phyloP scores from a whole-genome alignment of 208 protist genomes.

The Herpetomonas muscarum region DNA sequence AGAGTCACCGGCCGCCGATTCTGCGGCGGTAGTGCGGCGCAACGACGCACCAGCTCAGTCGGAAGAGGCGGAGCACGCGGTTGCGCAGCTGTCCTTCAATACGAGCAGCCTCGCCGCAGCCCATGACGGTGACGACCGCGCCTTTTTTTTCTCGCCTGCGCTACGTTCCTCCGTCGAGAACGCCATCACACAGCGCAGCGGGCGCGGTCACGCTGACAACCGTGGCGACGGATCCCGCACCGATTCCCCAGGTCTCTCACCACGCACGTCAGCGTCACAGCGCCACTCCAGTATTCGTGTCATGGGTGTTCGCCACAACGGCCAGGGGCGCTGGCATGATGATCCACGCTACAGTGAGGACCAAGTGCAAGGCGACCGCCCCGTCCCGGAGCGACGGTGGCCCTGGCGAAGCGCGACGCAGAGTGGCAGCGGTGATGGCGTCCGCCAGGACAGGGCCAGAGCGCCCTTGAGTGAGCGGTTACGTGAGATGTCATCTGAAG shows the following conservation, averaged over 20 bases:
- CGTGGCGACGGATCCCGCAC: no score
- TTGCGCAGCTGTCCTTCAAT: not conserved
- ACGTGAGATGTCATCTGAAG: no score
- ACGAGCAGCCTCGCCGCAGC: not conserved
- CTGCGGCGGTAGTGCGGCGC: no score
- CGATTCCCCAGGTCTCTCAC: not conserved
- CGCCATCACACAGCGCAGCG: conserved; percentile 16
- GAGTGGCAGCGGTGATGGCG: no score
- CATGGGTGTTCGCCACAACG: not conserved
- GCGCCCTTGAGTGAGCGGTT: no score
- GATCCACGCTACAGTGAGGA: not conserved
- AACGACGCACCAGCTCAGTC: no score
- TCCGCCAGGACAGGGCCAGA: no score
- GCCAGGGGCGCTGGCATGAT: not conserved
- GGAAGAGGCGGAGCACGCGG: not conserved
- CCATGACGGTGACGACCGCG: not conserved
- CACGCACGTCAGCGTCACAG: not conserved
- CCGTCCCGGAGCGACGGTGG: no score
- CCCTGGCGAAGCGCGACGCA: no score
- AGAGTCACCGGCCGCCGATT: no score
- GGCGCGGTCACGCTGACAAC: no score
- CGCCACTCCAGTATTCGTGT: not conserved
- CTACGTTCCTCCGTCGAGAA: conserved; percentile 7
- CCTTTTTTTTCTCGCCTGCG: not conserved
- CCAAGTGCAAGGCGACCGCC: not conserved